These are phyloP conservation scores for Pyronema domesticum DNA, from an alignment of 495 filamentous ascomycete species.

Conservation along the genomic window DNA sequence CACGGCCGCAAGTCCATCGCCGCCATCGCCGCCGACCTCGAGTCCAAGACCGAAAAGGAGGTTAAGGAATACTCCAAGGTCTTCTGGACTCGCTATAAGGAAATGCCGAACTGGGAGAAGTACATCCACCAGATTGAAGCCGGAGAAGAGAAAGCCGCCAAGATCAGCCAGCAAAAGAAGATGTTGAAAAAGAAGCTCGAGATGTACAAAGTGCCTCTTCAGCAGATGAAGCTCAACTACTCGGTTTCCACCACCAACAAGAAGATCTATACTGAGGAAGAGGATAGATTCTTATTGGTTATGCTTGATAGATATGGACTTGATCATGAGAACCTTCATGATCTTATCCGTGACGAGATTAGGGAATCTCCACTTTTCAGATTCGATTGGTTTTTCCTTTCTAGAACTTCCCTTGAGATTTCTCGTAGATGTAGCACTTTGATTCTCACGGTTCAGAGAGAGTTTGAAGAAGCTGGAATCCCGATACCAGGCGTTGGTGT, in stretches of 20 bases:
- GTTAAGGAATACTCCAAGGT: conserved; percentile 77
- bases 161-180: conserved; percentile 79
- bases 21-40: conserved; percentile 73
- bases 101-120: conserved; percentile 75
- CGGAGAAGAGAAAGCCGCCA: conserved; percentile 74
- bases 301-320: conserved; percentile 81
- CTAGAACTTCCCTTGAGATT: conserved; percentile 81
- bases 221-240: conserved; percentile 97
- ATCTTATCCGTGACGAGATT: conserved; percentile 78
- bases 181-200: conserved; percentile 89
- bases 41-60: conserved; percentile 71
- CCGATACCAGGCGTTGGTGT: conserved; percentile 25
- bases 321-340: conserved; percentile 66
- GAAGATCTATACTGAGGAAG: conserved; percentile 97
- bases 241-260: conserved; percentile 98
- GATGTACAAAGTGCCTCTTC: conserved; percentile 87
- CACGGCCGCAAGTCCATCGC: conserved; percentile 73
- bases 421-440: conserved; percentile 82
- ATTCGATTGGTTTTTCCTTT: conserved; percentile 98
- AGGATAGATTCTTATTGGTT: conserved; percentile 89
- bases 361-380: conserved; percentile 87
- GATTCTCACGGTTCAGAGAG: conserved; percentile 78
- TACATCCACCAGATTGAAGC: conserved; percentile 73
- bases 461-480: conserved; percentile 61
- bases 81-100: conserved; percentile 83